phyloP scores from a whole-genome alignment of 306 rosid species.

The Rosa multiflora region DNA sequence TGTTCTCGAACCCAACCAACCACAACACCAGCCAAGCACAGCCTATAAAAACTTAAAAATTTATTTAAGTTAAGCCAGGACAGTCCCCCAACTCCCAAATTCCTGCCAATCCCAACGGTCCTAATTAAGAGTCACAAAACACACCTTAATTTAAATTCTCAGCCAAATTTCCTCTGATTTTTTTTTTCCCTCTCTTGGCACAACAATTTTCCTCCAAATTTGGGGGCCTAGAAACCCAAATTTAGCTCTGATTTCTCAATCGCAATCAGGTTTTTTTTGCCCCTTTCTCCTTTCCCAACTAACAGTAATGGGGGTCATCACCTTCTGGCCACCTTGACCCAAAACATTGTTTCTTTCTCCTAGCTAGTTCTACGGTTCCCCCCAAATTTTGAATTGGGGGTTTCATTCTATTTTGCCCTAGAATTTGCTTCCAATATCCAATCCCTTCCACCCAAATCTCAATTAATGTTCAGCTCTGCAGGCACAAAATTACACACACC shows the following conservation, averaged over 20 bases:
- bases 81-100: background rate
- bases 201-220: constrained; percentile 33
- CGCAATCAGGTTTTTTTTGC: constrained; percentile 30
- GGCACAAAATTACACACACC: background rate
- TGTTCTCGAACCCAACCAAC: no score
- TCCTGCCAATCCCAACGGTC: constrained; percentile 28
- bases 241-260: constrained; percentile 29
- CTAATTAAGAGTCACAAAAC: background rate
- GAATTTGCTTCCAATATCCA: constrained; percentile 29
- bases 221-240: constrained; percentile 43
- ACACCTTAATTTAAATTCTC: constrained; percentile 30
- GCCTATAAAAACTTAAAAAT: background rate
- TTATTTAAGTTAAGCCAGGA: background rate
- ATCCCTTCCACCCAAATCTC: constrained; percentile 16
- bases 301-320: constrained; percentile 35
- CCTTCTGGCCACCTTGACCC: constrained; percentile 21
- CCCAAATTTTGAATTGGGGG: constrained; percentile 22
- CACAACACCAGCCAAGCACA: background rate
- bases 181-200: background rate
- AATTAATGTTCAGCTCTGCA: constrained; percentile 39
- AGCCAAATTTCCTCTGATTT: constrained; percentile 27
- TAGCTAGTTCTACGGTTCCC: constrained; percentile 49
- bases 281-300: constrained; percentile 23
- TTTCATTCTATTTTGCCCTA: constrained; percentile 47
- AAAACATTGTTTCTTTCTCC: constrained; percentile 4